These are phyloP conservation scores for Triticum turgidum DNA, from an alignment of 176 grass and related monocot genomes.

Conservation along the genomic window DNA sequence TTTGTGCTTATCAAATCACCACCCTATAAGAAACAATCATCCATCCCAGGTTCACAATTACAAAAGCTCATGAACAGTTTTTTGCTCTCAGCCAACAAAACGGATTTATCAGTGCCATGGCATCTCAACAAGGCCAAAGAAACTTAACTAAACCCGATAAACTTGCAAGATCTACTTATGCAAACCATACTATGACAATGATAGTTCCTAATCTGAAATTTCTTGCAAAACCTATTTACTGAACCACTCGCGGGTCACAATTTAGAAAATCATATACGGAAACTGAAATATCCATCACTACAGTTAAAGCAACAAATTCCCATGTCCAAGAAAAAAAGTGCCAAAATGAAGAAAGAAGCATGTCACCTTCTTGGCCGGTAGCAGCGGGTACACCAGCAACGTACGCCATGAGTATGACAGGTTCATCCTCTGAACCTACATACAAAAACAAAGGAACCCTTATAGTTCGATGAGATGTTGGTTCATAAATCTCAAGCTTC, in stretches of 20 bases:
- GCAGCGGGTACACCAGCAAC: no score
- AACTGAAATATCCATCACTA: no score
- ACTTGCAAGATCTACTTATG: conserved; percentile 19
- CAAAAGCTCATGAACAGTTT: background rate
- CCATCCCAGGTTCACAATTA: background rate
- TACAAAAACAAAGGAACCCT: no score
- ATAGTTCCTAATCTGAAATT: background rate
- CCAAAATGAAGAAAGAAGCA: no score
- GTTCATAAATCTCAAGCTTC: no score
- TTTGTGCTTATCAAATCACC: conserved; percentile 45
- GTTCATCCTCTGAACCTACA: no score
- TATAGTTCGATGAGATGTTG: no score
- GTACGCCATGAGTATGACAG: no score
- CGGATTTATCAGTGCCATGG: background rate
- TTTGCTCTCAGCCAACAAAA: background rate
- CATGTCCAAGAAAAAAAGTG: no score
- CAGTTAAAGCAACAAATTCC: no score
- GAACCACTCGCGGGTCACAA: background rate
- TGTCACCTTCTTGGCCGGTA: no score
- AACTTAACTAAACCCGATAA: background rate
- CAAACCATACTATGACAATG: background rate
- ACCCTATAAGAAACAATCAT: conserved; percentile 30
- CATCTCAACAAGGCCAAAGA: background rate
- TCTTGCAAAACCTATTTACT: background rate
- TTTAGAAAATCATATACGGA: no score